A percentile compares a stretch with the other conserved stretches of the same genome.
Evolutionary conservation across 768 basidiomycete genomes (phyloP).

Genomic region (Phaffia australis): DNA sequence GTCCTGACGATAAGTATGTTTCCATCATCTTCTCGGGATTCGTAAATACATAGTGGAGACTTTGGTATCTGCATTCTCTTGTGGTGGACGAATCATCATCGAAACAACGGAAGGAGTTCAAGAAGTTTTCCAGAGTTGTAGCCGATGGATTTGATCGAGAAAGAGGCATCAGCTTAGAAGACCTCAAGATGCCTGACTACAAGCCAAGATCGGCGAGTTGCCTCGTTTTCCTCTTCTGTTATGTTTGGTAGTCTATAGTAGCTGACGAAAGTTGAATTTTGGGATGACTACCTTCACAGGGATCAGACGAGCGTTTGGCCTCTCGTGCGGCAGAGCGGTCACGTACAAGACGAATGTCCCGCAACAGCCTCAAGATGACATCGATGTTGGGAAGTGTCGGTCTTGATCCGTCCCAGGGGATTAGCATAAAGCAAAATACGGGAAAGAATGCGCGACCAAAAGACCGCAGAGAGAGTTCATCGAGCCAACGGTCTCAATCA

Average conservation of each 20-base stretch:
- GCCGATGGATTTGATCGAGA: neutral
- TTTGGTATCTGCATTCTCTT: conserved; percentile 6
- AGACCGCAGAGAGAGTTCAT: no score
- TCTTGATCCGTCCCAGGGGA: no score
- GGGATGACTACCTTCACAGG: no score
- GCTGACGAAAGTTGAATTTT: no score
- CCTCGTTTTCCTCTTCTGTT: neutral
- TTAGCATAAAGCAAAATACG: no score
- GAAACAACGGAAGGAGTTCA: conserved; percentile 9
- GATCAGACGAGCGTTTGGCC: neutral
- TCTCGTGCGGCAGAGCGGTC: conserved; percentile 4
- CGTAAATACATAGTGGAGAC: conserved; percentile 4
- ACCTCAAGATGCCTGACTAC: neutral
- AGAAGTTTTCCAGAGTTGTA: conserved; percentile 9
- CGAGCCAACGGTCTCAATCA: no score
- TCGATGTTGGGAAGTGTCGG: no score
- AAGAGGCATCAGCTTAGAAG: neutral
- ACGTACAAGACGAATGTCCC: conserved; percentile 2
- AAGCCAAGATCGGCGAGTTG: neutral
- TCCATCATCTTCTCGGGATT: no score
- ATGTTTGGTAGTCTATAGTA: no score
- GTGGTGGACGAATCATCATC: neutral
- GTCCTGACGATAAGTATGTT: no score
- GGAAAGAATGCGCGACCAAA: no score
- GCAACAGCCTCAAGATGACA: neutral